Conservation (phyloP, 805 yeast genomes). For the Saturnispora ahearnii region DNA sequence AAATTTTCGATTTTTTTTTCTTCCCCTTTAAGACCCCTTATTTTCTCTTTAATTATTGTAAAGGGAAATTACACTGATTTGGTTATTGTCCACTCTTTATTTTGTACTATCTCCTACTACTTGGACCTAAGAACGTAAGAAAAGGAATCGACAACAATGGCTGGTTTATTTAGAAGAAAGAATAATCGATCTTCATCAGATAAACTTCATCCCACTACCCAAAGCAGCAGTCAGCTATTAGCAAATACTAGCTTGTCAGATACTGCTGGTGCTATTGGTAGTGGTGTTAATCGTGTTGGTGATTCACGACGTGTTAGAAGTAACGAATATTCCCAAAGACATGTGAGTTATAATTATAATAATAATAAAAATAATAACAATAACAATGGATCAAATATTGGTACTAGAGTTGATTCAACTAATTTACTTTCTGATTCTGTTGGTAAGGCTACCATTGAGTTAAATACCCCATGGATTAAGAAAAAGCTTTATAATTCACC, state of each 20-base stretch:
- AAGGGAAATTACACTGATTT: not conserved
- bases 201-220: not conserved
- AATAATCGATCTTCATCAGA: not conserved
- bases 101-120: not conserved
- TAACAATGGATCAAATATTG: not conserved
- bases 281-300: not conserved
- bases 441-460: not conserved
- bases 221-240: not conserved
- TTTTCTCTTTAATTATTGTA: not conserved
- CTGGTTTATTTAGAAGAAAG: slow-evolving; percentile 2
- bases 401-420: not conserved
- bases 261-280: not conserved
- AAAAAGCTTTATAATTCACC: slow-evolving; percentile 66
- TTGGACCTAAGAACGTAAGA: not conserved
- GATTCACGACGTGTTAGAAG: not conserved
- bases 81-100: not conserved
- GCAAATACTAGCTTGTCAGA: not conserved
- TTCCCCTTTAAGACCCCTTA: not conserved
- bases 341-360: not conserved
- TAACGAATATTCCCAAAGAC: not conserved
- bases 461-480: slow-evolving; percentile 54
- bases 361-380: not conserved
- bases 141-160: not conserved
- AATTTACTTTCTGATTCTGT: not conserved
- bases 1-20: not conserved